Conservation (phyloP, 768 basidiomycete genomes). For the Daedaleopsis sinensis region DNA sequence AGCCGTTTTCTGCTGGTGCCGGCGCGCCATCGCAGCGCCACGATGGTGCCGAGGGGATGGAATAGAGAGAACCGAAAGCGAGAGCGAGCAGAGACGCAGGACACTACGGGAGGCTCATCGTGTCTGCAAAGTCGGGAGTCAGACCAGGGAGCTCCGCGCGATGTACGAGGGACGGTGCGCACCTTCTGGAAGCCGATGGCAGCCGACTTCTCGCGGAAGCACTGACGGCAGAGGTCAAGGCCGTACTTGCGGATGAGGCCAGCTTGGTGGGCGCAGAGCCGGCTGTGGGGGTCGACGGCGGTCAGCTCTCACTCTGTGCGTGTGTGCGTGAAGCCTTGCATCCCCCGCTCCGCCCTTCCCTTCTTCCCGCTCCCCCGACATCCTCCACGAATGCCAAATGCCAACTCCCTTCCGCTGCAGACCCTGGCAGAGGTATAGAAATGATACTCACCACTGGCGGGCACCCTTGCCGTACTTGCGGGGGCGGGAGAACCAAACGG, state of each 20-base stretch:
- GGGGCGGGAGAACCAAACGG: slow-evolving; percentile 96
- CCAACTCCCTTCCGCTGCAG: slow-evolving; percentile 1
- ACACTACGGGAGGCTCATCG: slow-evolving; percentile 23
- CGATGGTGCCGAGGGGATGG: slow-evolving; percentile 1
- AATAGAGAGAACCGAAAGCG: slow-evolving; percentile 13
- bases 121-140: slow-evolving; percentile 14
- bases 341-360: not conserved
- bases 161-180: not conserved
- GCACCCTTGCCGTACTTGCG: slow-evolving; percentile 95
- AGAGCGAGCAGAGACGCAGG: slow-evolving; percentile 5
- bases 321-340: not conserved
- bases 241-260: slow-evolving; percentile 98
- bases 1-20: slow-evolving; percentile 14
- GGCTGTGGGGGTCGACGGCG: slow-evolving; percentile 49
- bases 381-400: not conserved
- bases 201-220: slow-evolving; percentile 95
- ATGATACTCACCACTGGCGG: slow-evolving; percentile 80
- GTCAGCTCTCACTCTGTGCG: slow-evolving; percentile 19
- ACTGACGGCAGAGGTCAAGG: slow-evolving; percentile 96
- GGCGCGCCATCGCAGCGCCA: slow-evolving; percentile 8
- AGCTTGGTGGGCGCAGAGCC: slow-evolving; percentile 95
- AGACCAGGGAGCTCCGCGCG: not conserved
- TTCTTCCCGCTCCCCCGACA: not conserved
- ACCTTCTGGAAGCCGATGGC: slow-evolving; percentile 97
- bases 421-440: too few species aligned